These are phyloP conservation scores for Fraxinus nigra DNA, from an alignment of 305 asterid genomes.

Conservation along the genomic window DNA sequence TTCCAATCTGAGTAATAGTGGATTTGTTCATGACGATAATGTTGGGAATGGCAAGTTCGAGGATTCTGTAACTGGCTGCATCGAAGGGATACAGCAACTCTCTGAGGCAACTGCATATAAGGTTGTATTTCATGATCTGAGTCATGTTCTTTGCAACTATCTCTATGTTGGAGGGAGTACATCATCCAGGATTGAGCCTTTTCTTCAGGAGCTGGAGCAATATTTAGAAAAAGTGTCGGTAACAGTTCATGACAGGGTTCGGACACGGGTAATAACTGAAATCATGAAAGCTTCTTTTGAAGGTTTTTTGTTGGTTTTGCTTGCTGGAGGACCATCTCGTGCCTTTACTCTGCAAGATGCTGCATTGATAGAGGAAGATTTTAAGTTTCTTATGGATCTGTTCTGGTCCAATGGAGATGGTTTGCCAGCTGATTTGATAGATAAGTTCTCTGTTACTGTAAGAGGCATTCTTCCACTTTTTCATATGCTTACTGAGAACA, in stretches of 20 bases:
- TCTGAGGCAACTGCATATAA: constrained; percentile 74
- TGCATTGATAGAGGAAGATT: constrained; percentile 59
- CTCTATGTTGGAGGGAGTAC: constrained; percentile 63
- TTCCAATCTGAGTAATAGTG: constrained; percentile 51
- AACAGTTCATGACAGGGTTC: constrained; percentile 71
- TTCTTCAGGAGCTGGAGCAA: constrained; percentile 75
- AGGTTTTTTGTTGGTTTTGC: constrained; percentile 72
- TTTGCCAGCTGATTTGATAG: constrained; percentile 67
- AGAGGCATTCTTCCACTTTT: constrained; percentile 55
- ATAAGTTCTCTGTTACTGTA: constrained; percentile 41
- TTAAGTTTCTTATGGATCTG: constrained; percentile 59
- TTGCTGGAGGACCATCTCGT: constrained; percentile 77
- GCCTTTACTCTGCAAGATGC: constrained; percentile 54
- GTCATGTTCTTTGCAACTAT: constrained; percentile 56
- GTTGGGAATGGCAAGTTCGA: constrained; percentile 43
- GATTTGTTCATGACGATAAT: constrained; percentile 41
- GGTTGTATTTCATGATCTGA: constrained; percentile 64
- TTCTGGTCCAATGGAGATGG: constrained; percentile 93
- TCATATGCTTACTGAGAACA: constrained; percentile 43
- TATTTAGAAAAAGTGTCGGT: constrained; percentile 63
- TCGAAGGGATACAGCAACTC: constrained; percentile 71
- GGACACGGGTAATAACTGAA: constrained; percentile 78
- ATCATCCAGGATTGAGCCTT: constrained; percentile 78
- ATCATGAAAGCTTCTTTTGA: constrained; percentile 84
- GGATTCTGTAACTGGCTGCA: constrained; percentile 58